These are phyloP conservation scores for Colletotrichum shisoi DNA, from an alignment of 2,329 filamentous ascomycete genomes.

Conservation along the genomic window DNA sequence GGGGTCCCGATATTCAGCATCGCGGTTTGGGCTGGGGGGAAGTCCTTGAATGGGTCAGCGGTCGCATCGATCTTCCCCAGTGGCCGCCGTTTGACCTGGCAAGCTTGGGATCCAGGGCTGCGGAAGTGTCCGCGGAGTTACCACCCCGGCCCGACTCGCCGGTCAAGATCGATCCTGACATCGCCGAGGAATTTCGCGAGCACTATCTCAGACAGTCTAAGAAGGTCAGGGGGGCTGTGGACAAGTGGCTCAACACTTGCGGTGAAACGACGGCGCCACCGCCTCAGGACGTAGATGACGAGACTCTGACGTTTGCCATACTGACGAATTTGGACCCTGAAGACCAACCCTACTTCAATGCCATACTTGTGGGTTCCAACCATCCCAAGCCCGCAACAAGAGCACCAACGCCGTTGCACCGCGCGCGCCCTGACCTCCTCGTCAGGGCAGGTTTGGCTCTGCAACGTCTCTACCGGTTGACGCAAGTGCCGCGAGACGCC, in stretches of 20 bases:
- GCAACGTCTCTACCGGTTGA: constrained; percentile 83
- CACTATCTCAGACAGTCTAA: constrained; percentile 92
- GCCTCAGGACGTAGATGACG: constrained; percentile 90
- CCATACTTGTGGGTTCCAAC: constrained; percentile 71
- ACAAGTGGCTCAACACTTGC: constrained; percentile 86
- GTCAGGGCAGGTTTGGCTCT: constrained; percentile 78
- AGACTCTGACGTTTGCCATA: constrained; percentile 92
- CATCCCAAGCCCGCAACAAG: constrained; percentile 65
- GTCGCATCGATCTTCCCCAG: constrained; percentile 80
- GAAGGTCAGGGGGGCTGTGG: constrained; percentile 89
- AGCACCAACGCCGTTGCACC: constrained; percentile 73
- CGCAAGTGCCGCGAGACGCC: constrained; percentile 77
- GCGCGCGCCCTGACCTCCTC: constrained; percentile 75
- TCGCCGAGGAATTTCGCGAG: constrained; percentile 90
- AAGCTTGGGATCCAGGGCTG: constrained; percentile 67
- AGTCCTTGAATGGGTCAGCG: constrained; percentile 90
- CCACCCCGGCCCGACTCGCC: constrained; percentile 67
- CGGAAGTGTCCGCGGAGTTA: constrained; percentile 66
- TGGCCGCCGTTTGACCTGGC: constrained; percentile 89
- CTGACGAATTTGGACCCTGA: constrained; percentile 81
- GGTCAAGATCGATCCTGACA: constrained; percentile 86
- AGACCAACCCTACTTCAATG: constrained; percentile 82
- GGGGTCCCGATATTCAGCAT: constrained; percentile 63
- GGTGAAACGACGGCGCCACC: constrained; percentile 76
- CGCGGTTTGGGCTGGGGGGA: constrained; percentile 92